phyloP scores from a whole-genome alignment of 2,329 filamentous ascomycete genomes.

The Colletotrichum orchidophilum region DNA sequence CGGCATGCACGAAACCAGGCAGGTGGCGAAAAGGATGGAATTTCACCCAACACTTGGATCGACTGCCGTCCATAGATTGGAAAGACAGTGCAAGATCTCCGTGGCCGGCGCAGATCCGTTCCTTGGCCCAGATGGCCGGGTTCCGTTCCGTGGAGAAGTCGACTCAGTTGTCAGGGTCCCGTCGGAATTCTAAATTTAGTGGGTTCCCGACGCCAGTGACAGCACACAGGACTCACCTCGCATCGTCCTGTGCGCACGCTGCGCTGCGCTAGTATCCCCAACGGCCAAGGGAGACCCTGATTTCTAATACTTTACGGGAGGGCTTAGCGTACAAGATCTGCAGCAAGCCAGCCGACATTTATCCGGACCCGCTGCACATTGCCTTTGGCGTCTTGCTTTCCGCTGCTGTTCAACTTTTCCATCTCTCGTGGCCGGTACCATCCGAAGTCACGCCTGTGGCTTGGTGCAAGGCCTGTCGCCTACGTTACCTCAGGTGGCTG shows the following conservation, averaged over 20 bases:
- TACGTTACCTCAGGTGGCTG: neutral
- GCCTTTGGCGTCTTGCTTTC: neutral
- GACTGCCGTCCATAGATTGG: neutral
- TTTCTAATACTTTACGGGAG: neutral
- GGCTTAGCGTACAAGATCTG: neutral
- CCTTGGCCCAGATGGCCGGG: conserved; percentile 3
- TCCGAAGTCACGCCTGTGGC: conserved; percentile 7
- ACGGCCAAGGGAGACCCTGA: neutral
- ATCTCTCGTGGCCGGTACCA: conserved; percentile 7
- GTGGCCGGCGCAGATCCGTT: conserved; percentile 1
- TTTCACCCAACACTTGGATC: neutral
- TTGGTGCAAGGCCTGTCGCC: too few relatives aligned
- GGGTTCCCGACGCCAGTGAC: neutral
- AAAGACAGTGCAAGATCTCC: conserved; percentile 6
- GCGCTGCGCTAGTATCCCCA: neutral
- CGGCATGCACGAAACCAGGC: neutral
- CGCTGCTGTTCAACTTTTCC: neutral
- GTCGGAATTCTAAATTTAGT: conserved; percentile 21
- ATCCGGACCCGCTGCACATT: neutral
- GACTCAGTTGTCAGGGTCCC: neutral
- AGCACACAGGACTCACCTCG: neutral
- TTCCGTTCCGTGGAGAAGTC: conserved; percentile 7
- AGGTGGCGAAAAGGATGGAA: neutral
- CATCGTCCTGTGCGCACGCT: neutral
- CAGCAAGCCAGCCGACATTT: neutral